These are phyloP conservation scores for Dictyostelium intermedium DNA, from an alignment of 78 protist species.

Conservation along the genomic window DNA sequence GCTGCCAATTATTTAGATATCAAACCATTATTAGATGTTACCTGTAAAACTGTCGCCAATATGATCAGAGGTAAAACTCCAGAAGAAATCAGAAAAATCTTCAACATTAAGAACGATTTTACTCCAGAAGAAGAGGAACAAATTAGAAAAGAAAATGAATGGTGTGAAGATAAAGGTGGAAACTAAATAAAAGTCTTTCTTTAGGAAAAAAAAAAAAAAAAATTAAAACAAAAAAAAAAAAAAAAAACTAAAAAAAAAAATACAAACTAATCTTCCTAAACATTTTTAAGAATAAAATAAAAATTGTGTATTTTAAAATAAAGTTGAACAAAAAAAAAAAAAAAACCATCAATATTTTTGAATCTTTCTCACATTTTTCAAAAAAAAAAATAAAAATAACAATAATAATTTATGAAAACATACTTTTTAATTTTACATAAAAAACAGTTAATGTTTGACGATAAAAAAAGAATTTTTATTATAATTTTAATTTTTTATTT, in stretches of 20 bases:
- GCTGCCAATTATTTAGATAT: slow-evolving; percentile 98
- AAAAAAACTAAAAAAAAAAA: too few species aligned
- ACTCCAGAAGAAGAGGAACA: slow-evolving; percentile 98
- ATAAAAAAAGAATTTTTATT: too few species aligned
- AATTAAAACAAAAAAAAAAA: too few species aligned
- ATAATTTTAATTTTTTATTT: too few species aligned
- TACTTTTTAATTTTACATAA: too few species aligned
- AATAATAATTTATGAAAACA: too few species aligned
- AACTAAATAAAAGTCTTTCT: slow-evolving; percentile 2
- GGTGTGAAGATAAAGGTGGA: slow-evolving; percentile 94
- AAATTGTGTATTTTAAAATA: neutral
- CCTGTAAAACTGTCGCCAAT: slow-evolving; percentile 96
- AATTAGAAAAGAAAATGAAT: slow-evolving; percentile 96
- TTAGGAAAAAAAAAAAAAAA: too few species aligned
- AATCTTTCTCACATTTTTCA: too few species aligned
- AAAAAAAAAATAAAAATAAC: too few species aligned
- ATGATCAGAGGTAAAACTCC: slow-evolving; percentile 97
- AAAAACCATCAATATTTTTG: too few species aligned
- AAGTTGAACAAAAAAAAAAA: too few species aligned
- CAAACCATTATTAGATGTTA: slow-evolving; percentile 95
- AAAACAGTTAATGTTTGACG: too few species aligned
- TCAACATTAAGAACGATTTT: slow-evolving; percentile 92
- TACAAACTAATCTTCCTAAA: neutral
- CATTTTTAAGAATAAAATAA: neutral
- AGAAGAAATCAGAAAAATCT: slow-evolving; percentile 95